Conservation (phyloP, 192 early-diverging fungal species). For the Dissophora globulifera region DNA sequence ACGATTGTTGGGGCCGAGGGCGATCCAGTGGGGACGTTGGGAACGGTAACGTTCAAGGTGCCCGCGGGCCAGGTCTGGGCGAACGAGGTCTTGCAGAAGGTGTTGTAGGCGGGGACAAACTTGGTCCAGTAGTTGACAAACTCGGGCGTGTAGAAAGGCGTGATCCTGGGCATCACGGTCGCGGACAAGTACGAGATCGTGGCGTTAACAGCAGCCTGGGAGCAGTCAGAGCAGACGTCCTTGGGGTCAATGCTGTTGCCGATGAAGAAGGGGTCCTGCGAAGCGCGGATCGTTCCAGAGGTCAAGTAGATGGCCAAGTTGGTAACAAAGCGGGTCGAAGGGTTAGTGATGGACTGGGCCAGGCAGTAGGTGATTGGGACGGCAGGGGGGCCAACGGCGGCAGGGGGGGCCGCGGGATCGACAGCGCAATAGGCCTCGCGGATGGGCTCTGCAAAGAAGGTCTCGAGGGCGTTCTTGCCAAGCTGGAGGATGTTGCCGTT, state of each 20-base stretch:
- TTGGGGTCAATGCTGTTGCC: constrained; percentile 1
- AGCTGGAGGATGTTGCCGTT: constrained; percentile 28
- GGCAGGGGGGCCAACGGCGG: neutral
- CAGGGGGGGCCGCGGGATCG: constrained; percentile 17
- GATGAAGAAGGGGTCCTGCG: constrained; percentile 20
- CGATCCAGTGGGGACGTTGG: neutral
- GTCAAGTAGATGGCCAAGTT: constrained; percentile 24
- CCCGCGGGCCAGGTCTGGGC: constrained; percentile 32
- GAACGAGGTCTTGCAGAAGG: constrained; percentile 20
- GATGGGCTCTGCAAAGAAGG: constrained; percentile 33
- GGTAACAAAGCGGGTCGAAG: constrained; percentile 8
- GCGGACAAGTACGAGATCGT: constrained; percentile 10
- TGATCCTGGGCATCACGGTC: constrained; percentile 25
- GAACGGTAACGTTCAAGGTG: constrained; percentile 4
- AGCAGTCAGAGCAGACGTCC: constrained; percentile 31
- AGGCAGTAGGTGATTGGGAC: constrained; percentile 16
- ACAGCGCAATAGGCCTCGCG: constrained; percentile 6
- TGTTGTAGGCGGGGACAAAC: constrained; percentile 16
- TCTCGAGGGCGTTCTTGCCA: constrained; percentile 21
- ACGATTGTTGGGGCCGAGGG: neutral
- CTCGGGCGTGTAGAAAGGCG: constrained; percentile 24
- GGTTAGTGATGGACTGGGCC: neutral
- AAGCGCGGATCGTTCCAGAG: constrained; percentile 18
- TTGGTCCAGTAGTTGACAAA: constrained; percentile 43
- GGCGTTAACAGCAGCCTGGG: constrained; percentile 13